A percentile compares a stretch with the other conserved stretches of the same genome.
phyloP scores from a whole-genome alignment of 208 protist genomes.

The Borovskyia barvae region DNA sequence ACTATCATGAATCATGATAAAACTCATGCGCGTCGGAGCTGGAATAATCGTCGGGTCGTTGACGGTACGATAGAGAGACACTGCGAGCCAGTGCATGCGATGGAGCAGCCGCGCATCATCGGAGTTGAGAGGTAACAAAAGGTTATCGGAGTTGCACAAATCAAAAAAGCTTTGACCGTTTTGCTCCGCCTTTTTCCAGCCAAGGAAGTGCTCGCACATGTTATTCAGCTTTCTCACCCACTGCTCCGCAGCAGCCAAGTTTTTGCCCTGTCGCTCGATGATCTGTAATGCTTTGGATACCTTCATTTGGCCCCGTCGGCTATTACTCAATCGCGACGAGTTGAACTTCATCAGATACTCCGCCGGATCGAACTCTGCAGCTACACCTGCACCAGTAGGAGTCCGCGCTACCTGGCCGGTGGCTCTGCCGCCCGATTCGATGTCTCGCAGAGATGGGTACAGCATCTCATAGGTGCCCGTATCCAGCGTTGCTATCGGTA shows the following conservation, averaged over 20 bases:
- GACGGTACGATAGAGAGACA: constrained; percentile 37
- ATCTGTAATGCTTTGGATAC: constrained; percentile 16
- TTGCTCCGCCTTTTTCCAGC: constrained; percentile 27
- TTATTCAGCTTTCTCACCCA: constrained; percentile 37
- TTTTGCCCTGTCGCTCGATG: constrained; percentile 31
- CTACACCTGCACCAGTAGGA: no score
- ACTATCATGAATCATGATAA: constrained; percentile 30
- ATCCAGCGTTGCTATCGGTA: constrained; percentile 5
- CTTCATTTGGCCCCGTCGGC: constrained; percentile 6
- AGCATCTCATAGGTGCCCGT: constrained; percentile 21
- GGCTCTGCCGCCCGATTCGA: constrained; percentile 4
- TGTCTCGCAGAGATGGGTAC: constrained; percentile 40
- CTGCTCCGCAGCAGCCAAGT: constrained; percentile 23
- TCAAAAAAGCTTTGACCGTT: constrained; percentile 27
- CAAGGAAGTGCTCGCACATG: constrained; percentile 46
- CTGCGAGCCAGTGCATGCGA: constrained; percentile 51
- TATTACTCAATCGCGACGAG: constrained; percentile 7
- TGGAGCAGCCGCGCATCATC: constrained; percentile 38
- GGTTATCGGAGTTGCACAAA: constrained; percentile 17
- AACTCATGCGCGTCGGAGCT: constrained; percentile 43
- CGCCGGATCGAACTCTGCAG: neutral
- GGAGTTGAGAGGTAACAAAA: constrained; percentile 29
- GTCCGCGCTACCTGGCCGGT: no score
- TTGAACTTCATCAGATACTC: constrained; percentile 17
- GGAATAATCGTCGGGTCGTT: constrained; percentile 42